Evolutionary conservation across 306 rosid species (phyloP).

Genomic region (Glycyrrhiza uralensis): DNA sequence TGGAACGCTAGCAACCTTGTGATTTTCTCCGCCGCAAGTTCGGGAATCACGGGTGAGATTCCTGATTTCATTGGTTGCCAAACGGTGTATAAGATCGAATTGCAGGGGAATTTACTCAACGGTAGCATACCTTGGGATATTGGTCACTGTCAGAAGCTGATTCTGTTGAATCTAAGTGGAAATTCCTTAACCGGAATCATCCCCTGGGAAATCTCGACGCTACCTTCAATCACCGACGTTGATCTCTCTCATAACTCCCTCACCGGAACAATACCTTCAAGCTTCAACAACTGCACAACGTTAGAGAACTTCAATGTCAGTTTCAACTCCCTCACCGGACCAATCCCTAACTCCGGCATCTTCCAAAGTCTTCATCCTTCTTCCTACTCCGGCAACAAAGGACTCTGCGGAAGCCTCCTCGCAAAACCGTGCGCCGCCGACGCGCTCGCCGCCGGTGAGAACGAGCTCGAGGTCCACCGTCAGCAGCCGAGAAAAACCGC

Average conservation of each 20-base stretch:
- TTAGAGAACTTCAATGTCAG: constrained; percentile 73
- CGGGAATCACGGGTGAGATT: constrained; percentile 54
- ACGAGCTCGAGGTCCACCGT: constrained; percentile 31
- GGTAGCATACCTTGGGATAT: constrained; percentile 83
- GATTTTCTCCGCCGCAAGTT: constrained; percentile 68
- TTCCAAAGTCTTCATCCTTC: constrained; percentile 70
- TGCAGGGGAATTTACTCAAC: constrained; percentile 55
- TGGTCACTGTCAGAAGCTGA: constrained; percentile 70
- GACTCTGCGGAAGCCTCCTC: constrained; percentile 63
- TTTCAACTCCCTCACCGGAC: constrained; percentile 73
- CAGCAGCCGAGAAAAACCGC: constrained; percentile 67
- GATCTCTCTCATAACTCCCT: constrained; percentile 77
- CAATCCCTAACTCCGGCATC: constrained; percentile 65
- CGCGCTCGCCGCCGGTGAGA: constrained; percentile 20
- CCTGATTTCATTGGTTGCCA: constrained; percentile 75
- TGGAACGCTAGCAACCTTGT: constrained; percentile 63
- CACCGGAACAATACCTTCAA: constrained; percentile 84
- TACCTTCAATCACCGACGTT: constrained; percentile 74
- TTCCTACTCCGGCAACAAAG: constrained; percentile 72
- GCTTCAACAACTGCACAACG: constrained; percentile 70
- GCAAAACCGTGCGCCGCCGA: constrained; percentile 61
- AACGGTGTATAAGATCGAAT: constrained; percentile 57
- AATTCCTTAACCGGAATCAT: constrained; percentile 81
- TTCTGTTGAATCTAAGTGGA: constrained; percentile 53
- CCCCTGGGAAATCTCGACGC: constrained; percentile 84